Base-by-base conservation (phyloP, 1,139 yeast genomes). In the Candida tetrigidarum region DNA sequence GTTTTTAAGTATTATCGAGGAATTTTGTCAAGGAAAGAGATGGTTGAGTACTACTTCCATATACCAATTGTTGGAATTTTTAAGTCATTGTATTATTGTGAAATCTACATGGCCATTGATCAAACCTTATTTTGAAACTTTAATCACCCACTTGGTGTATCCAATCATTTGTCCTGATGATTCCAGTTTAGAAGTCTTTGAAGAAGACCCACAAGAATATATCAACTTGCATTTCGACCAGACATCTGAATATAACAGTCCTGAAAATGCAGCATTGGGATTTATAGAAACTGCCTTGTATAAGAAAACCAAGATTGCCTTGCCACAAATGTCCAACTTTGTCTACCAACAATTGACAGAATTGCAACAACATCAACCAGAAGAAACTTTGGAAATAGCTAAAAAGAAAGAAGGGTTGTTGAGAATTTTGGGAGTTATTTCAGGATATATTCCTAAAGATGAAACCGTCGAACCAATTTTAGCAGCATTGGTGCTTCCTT, bases 151-250 rank as follows among this genome's bases (percentile, higher is more conserved):
- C 55, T 83, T 93, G 49, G 76, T 92, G 10, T 91, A 78, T 66
- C 97, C 97, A 4, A 65, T 90, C 41, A 68, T 93, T 42, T 78
- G 88, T 51, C 92, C 96, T 9, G 75, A 79, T 16, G 87, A 86
- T 48, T 80, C 78, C 10, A 81, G 81, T 20, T 69, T 91, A 49
- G 96, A 89, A 51, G 67, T 81, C 28, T 92, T 88, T 67, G 96
- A 91, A 50, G 81, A 79, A 50, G 98, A 93, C 59, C 98, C 98
- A 5, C 87, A 82, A 47, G 97, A 92, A 63, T 93, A 91, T 61
- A 87, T 93, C 51, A 92, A 88, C 63, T 76, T 86, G 54, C 81
- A 83, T 47, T 76, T 90, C 58, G 96, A 90, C 60, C 68, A 80
- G 28, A 80, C 80, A 61, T 86, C 81, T 45, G 84, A 78, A 45